Percentiles rank a stretch among this genome's conserved stretches.
phyloP scores from a whole-genome alignment of 1,139 yeast species.

The Geotrichum macrosporum region DNA sequence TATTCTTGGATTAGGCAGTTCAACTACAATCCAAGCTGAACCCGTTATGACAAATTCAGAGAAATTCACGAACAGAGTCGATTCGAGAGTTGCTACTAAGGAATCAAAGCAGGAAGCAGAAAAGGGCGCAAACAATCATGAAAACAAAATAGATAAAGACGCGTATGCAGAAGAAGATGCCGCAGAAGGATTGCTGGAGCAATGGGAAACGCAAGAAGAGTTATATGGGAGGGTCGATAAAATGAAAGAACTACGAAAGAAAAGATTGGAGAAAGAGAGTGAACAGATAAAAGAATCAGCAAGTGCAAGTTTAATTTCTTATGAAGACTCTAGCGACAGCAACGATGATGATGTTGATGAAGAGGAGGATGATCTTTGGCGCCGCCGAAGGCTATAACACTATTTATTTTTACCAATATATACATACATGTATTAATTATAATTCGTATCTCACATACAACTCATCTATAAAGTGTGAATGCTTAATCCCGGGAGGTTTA shows the following conservation, averaged over 20 bases:
- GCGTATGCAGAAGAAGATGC: constrained; percentile 60
- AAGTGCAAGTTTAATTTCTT: constrained; percentile 60
- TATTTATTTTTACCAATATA: too few relatives aligned
- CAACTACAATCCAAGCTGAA: constrained; percentile 11
- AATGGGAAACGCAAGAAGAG: constrained; percentile 53
- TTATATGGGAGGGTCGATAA: constrained; percentile 16
- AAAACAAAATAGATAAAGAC: constrained; percentile 64
- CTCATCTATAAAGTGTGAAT: constrained; percentile 73
- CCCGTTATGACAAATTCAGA: constrained; percentile 11
- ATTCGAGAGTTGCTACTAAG: too few relatives aligned
- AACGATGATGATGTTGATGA: constrained; percentile 32
- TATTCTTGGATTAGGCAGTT: constrained; percentile 5
- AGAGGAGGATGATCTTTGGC: constrained; percentile 27
- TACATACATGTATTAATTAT: constrained; percentile 2
- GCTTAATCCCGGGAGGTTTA: constrained; percentile 70
- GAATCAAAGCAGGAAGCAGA: not conserved
- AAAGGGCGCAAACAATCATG: not conserved
- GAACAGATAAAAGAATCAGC: constrained; percentile 87
- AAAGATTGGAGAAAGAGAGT: constrained; percentile 46
- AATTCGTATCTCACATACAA: constrained; percentile 56
- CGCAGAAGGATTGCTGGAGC: constrained; percentile 62
- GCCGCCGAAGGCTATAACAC: constrained; percentile 9
- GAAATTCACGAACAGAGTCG: constrained; percentile 2
- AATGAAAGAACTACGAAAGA: constrained; percentile 38
- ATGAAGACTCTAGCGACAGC: constrained; percentile 25